Evolutionary conservation across 805 yeast species (phyloP), one percentile per base, ranked within the genome.

Genomic region (Saccharomyces kudriavzevii): DNA sequence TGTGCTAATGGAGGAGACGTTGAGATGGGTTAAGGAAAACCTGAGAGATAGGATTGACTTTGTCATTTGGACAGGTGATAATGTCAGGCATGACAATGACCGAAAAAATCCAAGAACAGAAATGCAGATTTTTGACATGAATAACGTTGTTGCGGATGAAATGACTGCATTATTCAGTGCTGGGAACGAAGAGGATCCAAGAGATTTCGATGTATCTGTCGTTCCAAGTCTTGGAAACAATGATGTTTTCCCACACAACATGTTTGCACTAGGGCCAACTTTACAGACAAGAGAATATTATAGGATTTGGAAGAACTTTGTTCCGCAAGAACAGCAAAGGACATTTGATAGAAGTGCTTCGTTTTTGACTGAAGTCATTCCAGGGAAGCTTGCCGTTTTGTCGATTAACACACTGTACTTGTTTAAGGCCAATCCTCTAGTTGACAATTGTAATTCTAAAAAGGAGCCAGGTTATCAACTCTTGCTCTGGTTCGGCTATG

Each of bases 41-140:
- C 67, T 89, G 55, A 79, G 75, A 56, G 94, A 87, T 67, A 82
- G 88, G 58, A 83, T 89, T 49, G 96, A 89, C 67, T 89, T 89
- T 69, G 84, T 89, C 11, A 78, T 89, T 13, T 89, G 96, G 96
- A 88, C 96, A 0, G 96, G 96, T 30, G 96, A 89, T 69, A 89
- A 88, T 61, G 80, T 87, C 48, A 76, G 96, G 53, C 96, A 88
- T 67, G 96, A 88, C 67, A 86, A 84, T 61, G 96, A 88, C 69
- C 74, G 95, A 64, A 65, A 67, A 22, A 70, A 72, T 62, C 96
- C 96, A 2, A 78, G 96, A 72, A 80, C 87, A 1, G 95, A 88
- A 62, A 62, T 64, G 54, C 81, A 83, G 53, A 89, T 89, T 48
- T 80, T 87, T 57, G 84, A 83, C 11, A 77, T 84, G 81, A 88